phyloP scores from a whole-genome alignment of 495 filamentous ascomycete species.

The Aspergillus heteromorphus region DNA sequence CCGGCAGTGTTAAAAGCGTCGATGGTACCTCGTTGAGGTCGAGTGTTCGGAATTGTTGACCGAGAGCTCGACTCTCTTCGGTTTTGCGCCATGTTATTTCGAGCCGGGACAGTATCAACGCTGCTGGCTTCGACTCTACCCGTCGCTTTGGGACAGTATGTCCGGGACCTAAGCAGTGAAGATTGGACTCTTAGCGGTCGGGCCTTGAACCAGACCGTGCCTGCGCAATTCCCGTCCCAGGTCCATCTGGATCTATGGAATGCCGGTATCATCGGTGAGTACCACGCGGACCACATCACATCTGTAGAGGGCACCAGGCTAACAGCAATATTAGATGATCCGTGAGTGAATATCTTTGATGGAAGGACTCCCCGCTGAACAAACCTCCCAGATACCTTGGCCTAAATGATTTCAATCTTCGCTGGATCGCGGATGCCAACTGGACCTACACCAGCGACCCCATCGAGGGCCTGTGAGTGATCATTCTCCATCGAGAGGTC shows the following conservation, averaged over 20 bases:
- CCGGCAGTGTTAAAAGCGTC: not conserved
- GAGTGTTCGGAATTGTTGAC: not conserved
- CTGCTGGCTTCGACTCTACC: not conserved
- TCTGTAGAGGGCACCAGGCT: too few relatives aligned
- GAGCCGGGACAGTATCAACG: not conserved
- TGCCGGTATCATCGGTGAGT: conserved; percentile 43
- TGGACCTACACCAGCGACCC: conserved; percentile 60
- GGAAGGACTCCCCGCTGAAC: not conserved
- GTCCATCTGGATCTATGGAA: conserved; percentile 56
- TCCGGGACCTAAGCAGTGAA: conserved; percentile 48
- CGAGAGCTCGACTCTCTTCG: not conserved
- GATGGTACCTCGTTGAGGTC: not conserved
- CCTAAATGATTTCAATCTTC: conserved; percentile 57
- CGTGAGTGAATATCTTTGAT: conserved; percentile 30
- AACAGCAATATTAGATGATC: conserved; percentile 34
- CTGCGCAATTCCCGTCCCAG: conserved; percentile 57
- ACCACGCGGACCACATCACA: too few relatives aligned
- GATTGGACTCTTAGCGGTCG: conserved; percentile 53
- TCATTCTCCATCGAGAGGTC: not conserved
- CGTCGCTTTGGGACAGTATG: conserved; percentile 20
- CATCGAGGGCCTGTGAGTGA: conserved; percentile 42
- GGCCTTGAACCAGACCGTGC: conserved; percentile 49
- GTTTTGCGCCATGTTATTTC: not conserved
- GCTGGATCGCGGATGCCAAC: conserved; percentile 55
- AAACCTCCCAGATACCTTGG: conserved; percentile 37